These are phyloP conservation scores for Amesomyces nigricolor DNA, from an alignment of 2,329 filamentous ascomycete species.

Conservation along the genomic window DNA sequence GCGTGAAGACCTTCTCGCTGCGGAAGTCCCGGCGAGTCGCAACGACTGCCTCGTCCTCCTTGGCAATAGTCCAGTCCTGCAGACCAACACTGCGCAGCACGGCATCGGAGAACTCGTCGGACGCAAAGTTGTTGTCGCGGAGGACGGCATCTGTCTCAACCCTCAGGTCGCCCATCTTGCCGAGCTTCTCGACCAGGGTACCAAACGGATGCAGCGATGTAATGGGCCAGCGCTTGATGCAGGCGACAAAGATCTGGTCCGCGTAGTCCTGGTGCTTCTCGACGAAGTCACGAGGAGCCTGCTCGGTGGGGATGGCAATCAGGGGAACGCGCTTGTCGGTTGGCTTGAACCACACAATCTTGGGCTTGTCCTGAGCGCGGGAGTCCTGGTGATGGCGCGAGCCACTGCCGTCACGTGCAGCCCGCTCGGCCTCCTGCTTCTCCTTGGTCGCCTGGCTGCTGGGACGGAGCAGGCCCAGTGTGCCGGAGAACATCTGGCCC, in stretches of 20 bases:
- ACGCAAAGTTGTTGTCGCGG: slow-evolving; percentile 97
- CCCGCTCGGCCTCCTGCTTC: slow-evolving; percentile 95
- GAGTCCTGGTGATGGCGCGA: slow-evolving; percentile 69
- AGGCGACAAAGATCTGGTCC: slow-evolving; percentile 96
- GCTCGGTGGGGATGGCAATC: slow-evolving; percentile 96
- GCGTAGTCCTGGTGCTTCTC: slow-evolving; percentile 98
- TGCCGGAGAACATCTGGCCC: slow-evolving; percentile 98
- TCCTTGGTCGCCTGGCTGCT: slow-evolving; percentile 99
- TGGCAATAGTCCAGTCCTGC: slow-evolving; percentile 82
- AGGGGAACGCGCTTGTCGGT: slow-evolving; percentile 97
- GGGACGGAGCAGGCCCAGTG: slow-evolving; percentile 84
- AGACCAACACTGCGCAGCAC: slow-evolving; percentile 88
- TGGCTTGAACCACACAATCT: slow-evolving; percentile 99
- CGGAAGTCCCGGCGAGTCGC: slow-evolving; percentile 83
- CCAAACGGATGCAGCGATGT: slow-evolving; percentile 99
- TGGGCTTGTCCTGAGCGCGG: slow-evolving; percentile 90
- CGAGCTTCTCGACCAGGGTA: slow-evolving; percentile 93
- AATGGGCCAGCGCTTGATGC: slow-evolving; percentile 99
- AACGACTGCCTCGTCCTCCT: slow-evolving; percentile 71
- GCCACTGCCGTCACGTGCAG: slow-evolving; percentile 75
- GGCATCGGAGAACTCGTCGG: slow-evolving; percentile 95
- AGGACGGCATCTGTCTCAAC: slow-evolving; percentile 96
- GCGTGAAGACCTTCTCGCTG: slow-evolving; percentile 79
- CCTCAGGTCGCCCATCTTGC: slow-evolving; percentile 94
- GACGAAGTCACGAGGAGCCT: slow-evolving; percentile 94